phyloP scores from a whole-genome alignment of 768 basidiomycete species.

The Trametopsis cervina region DNA sequence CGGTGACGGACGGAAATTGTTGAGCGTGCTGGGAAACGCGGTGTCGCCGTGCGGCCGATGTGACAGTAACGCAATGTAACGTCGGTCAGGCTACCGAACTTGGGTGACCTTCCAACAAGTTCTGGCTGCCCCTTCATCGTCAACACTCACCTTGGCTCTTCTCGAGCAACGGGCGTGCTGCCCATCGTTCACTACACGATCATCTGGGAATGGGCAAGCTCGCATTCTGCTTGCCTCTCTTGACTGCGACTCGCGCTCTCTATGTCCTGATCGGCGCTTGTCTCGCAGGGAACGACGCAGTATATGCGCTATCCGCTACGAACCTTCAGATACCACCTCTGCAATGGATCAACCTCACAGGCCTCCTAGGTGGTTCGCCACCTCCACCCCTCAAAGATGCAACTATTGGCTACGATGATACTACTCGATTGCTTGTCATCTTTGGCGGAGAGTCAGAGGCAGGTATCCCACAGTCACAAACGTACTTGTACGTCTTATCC shows the following conservation, averaged over 20 bases:
- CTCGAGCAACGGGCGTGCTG: slow-evolving; percentile 20
- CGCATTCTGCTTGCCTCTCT: not conserved
- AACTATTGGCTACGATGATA: slow-evolving; percentile 50
- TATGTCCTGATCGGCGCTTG: not conserved
- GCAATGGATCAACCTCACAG: slow-evolving; percentile 66
- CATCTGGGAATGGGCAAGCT: slow-evolving; percentile 12
- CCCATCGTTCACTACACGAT: slow-evolving; percentile 5
- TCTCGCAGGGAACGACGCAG: slow-evolving; percentile 4
- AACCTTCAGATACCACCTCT: slow-evolving; percentile 52
- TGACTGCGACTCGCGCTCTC: slow-evolving; percentile 10
- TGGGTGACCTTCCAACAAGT: not conserved
- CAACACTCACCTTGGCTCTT: slow-evolving; percentile 14
- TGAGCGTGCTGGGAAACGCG: not conserved
- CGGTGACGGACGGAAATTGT: not conserved
- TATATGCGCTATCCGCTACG: slow-evolving; percentile 42
- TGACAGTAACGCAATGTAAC: too few species aligned
- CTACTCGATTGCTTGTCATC: slow-evolving; percentile 52
- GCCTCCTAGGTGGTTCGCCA: slow-evolving; percentile 44
- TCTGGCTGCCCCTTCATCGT: not conserved
- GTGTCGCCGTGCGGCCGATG: slow-evolving; percentile 1
- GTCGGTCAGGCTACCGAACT: too few species aligned
- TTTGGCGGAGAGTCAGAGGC: slow-evolving; percentile 72
- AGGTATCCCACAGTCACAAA: slow-evolving; percentile 55
- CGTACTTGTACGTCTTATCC: slow-evolving; percentile 60
- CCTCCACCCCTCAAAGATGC: slow-evolving; percentile 67